Evolutionary conservation across 108 stramenopile genomes (phyloP).

Genomic region (Bacterosira constricta): DNA sequence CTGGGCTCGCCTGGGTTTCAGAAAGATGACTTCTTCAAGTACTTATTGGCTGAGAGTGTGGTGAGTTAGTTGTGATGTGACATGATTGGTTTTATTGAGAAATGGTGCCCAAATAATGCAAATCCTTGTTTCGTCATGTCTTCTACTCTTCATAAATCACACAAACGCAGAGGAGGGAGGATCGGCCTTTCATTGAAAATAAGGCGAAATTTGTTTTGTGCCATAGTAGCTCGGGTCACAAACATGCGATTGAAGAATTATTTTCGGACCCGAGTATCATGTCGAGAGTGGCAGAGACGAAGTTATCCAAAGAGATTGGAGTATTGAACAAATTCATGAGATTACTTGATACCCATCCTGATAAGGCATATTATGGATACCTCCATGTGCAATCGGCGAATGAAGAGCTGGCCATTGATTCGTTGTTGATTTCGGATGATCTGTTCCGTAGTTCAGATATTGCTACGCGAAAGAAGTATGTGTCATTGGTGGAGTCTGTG

Average conservation of each 20-base stretch:
- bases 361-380: conserved; percentile 94
- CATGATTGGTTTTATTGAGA: too few species aligned
- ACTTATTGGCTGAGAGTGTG: conserved; percentile 71
- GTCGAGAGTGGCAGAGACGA: conserved; percentile 85
- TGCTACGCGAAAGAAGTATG: conserved; percentile 73
- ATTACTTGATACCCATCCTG: conserved; percentile 89
- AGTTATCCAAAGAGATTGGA: conserved; percentile 90
- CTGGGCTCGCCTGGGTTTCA: conserved; percentile 93
- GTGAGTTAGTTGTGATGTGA: too few species aligned
- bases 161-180: too few species aligned
- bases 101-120: too few species aligned
- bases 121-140: too few species aligned
- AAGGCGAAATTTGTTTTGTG: conserved; percentile 93
- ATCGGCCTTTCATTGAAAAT: conserved; percentile 85
- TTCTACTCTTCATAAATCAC: too few species aligned
- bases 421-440: conserved; percentile 91
- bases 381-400: conserved; percentile 82
- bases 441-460: conserved; percentile 90
- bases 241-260: conserved; percentile 94
- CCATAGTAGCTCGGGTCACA: conserved; percentile 93
- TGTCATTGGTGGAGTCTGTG: conserved; percentile 89
- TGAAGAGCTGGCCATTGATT: conserved; percentile 91
- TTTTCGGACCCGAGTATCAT: conserved; percentile 87
- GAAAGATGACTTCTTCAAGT: conserved; percentile 95
- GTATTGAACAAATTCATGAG: conserved; percentile 90